Percentiles rank a stretch among this genome's conserved stretches.
These are phyloP conservation scores for Backusella australiensis DNA, from an alignment of 192 early-diverging fungal genomes.

Conservation along the genomic window DNA sequence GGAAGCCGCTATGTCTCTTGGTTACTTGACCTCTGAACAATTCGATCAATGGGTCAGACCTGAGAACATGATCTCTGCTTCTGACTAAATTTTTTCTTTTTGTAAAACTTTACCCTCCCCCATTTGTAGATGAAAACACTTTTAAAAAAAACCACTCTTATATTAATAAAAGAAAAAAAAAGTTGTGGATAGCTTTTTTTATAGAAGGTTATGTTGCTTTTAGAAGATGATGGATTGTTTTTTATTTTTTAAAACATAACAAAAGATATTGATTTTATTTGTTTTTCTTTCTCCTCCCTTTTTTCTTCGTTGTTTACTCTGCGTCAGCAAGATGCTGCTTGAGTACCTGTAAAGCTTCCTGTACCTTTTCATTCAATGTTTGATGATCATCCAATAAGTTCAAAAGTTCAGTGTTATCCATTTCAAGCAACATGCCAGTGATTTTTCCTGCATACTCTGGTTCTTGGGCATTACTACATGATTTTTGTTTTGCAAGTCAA, in stretches of 20 bases:
- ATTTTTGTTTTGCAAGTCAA: background rate
- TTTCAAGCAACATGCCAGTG: conserved; percentile 97
- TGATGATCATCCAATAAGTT: conserved; percentile 81
- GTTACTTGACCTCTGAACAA: conserved; percentile 83
- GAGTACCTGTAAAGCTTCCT: conserved; percentile 85
- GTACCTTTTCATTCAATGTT: conserved; percentile 79
- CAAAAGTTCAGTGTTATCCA: conserved; percentile 94
- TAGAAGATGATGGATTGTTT: background rate
- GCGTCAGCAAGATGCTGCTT: conserved; percentile 52
- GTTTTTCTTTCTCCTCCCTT: background rate
- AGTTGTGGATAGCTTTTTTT: background rate
- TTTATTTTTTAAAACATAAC: background rate
- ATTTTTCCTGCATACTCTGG: conserved; percentile 91
- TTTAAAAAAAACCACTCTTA: background rate
- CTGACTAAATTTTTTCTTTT: background rate
- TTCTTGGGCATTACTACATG: conserved; percentile 48
- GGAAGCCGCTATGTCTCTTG: conserved; percentile 89
- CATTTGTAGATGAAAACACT: background rate
- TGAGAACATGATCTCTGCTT: conserved; percentile 69
- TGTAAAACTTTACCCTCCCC: background rate
- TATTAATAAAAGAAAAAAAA: background rate
- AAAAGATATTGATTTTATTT: background rate
- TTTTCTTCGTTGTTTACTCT: background rate
- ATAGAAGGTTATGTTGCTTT: background rate
- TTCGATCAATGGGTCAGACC: conserved; percentile 97